These are phyloP conservation scores for Leccinum arenicola DNA, from an alignment of 768 basidiomycete genomes.

Conservation along the genomic window DNA sequence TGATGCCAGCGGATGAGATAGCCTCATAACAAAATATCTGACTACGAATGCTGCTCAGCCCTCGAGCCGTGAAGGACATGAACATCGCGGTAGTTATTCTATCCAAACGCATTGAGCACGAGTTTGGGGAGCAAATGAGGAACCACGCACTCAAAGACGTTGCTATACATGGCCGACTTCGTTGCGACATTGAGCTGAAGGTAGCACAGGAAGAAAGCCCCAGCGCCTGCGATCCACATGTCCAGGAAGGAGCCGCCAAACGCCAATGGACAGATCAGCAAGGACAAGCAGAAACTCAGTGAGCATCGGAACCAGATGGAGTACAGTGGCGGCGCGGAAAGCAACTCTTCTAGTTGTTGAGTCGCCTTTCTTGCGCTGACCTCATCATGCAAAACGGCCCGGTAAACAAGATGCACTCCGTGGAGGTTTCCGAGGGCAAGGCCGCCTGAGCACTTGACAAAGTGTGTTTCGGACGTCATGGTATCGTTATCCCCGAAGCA, in stretches of 20 bases:
- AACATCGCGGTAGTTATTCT: constrained; percentile 83
- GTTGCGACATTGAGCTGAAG: constrained; percentile 73
- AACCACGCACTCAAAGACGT: constrained; percentile 76
- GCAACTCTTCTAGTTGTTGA: constrained; percentile 56
- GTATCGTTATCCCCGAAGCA: constrained; percentile 89
- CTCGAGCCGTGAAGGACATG: constrained; percentile 79
- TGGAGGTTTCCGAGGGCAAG: constrained; percentile 85
- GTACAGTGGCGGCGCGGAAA: constrained; percentile 65
- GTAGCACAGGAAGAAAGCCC: constrained; percentile 64
- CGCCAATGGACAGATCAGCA: constrained; percentile 79
- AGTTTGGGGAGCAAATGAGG: neutral
- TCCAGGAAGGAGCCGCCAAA: constrained; percentile 84
- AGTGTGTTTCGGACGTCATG: constrained; percentile 87
- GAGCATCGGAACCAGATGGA: constrained; percentile 56
- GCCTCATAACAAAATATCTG: constrained; percentile 90
- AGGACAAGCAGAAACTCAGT: constrained; percentile 69
- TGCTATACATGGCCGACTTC: constrained; percentile 80
- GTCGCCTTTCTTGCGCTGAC: constrained; percentile 79
- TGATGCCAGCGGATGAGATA: constrained; percentile 83
- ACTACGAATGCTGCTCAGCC: constrained; percentile 72
- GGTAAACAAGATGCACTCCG: constrained; percentile 81
- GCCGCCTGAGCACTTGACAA: constrained; percentile 74
- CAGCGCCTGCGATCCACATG: constrained; percentile 75
- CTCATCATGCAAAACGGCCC: constrained; percentile 87
- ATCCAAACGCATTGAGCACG: constrained; percentile 11